Evolutionary conservation across 257 asterid genomes (phyloP), one percentile per base, ranked within the genome.

Genomic region (Leonotis leonurus): DNA sequence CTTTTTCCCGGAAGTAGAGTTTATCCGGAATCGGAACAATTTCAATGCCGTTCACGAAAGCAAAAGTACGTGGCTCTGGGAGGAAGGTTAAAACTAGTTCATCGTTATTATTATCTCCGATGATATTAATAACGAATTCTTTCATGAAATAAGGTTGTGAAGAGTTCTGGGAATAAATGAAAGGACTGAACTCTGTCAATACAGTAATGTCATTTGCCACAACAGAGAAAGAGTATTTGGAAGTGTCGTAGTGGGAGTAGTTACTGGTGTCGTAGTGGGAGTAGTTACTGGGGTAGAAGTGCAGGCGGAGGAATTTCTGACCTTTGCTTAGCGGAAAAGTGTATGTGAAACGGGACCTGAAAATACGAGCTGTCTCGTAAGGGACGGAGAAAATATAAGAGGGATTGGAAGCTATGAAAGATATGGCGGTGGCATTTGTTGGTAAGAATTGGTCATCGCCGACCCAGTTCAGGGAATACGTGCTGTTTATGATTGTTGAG

Each of bases 41-140:
- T 60, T 83, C 91, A 8, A 86, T 77, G 29, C 90, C 95, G 33
- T 86, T 86, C 5, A 86, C 56, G 27, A 86, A 83, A 10, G 91
- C 83, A 17, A 30, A 70, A 0, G 94, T 80, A 6, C 73, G 46
- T 2, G 61, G 62, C 22, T 67, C 43, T 0, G 88, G 88, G 10
- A 60, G 36, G 62, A 85, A 85, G 9, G 84, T 77, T 5, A 85
- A 1, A 11, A 18, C 17, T 21, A 67, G 61, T 0, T 1, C 46
- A 40, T 73, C 81, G 20, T 5, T 27, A 27, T 41, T 33, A 5
- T 64, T 73, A 17, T 35, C 36, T n/a, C n/a, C n/a, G n/a, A n/a
- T n/a, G 8, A 69, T 39, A 2, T 45, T 53, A 4, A 70, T 17
- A 5, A 85, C 11, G 41, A 65, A 74, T 13, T 74, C 79, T 4